These are phyloP conservation scores for Nitzschia sp. DNA, from an alignment of 108 stramenopile species.

Conservation along the genomic window DNA sequence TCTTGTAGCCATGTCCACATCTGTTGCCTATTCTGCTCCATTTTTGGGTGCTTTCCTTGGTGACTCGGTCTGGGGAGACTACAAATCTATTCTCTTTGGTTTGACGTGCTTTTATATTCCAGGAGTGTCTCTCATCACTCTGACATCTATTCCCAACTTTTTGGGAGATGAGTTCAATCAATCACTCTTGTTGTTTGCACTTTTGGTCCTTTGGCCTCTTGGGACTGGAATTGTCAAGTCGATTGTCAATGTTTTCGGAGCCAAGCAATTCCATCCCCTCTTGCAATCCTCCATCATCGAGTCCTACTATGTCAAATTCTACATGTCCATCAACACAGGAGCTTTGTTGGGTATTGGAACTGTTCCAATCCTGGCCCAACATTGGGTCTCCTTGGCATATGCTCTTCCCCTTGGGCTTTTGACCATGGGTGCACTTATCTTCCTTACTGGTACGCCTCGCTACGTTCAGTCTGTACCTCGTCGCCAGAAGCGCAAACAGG, in stretches of 20 bases:
- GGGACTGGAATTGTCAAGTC: slow-evolving; percentile 77
- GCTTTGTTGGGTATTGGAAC: slow-evolving; percentile 66
- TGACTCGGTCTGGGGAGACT: slow-evolving; percentile 66
- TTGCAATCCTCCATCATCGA: slow-evolving; percentile 64
- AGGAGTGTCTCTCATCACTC: slow-evolving; percentile 60
- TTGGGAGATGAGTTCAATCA: slow-evolving; percentile 56
- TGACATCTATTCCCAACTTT: slow-evolving; percentile 62
- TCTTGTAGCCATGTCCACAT: slow-evolving; percentile 62
- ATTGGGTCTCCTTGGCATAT: slow-evolving; percentile 63
- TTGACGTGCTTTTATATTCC: slow-evolving; percentile 65
- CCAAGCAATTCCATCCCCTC: slow-evolving; percentile 78
- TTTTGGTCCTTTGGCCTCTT: slow-evolving; percentile 65
- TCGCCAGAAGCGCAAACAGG: slow-evolving; percentile 9
- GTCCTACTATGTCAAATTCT: slow-evolving; percentile 76
- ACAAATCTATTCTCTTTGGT: slow-evolving; percentile 61
- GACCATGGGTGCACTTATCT: slow-evolving; percentile 43
- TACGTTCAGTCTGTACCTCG: slow-evolving; percentile 54
- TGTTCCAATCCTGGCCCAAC: slow-evolving; percentile 66
- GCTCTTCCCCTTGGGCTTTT: slow-evolving; percentile 55
- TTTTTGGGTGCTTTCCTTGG: slow-evolving; percentile 77
- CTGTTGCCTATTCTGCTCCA: slow-evolving; percentile 78
- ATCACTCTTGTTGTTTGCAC: slow-evolving; percentile 32
- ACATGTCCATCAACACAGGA: slow-evolving; percentile 80
- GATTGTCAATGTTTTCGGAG: slow-evolving; percentile 78
- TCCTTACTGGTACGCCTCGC: slow-evolving; percentile 46